phyloP scores from a whole-genome alignment of 2,329 filamentous ascomycete species.

The Cercospora sp. region DNA sequence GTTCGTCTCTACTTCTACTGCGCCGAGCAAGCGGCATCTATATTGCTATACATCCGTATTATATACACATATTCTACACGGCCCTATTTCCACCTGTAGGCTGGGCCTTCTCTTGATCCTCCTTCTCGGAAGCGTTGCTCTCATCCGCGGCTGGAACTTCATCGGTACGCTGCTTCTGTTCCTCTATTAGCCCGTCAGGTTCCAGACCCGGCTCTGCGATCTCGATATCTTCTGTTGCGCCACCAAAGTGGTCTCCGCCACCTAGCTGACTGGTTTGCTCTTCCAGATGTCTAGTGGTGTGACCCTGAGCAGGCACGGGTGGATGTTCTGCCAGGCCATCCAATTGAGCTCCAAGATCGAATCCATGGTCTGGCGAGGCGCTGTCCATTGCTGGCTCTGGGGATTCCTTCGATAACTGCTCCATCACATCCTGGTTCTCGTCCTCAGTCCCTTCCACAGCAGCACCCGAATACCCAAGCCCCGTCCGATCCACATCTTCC shows the following conservation, averaged over 20 bases:
- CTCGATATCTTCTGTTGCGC: conserved; percentile 29
- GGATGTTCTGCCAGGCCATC: conserved; percentile 9
- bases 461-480: not conserved
- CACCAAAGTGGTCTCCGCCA: conserved; percentile 34
- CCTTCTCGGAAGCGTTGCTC: not conserved
- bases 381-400: not conserved
- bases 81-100: not conserved
- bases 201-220: conserved; percentile 28
- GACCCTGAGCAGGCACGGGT: not conserved
- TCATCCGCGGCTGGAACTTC: not conserved
- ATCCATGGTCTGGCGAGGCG: not conserved
- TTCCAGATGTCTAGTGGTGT: conserved; percentile 3
- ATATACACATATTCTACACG: not conserved
- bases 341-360: conserved; percentile 14
- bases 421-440: conserved; percentile 16
- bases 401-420: conserved; percentile 7
- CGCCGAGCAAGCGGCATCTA: not conserved
- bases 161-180: not conserved
- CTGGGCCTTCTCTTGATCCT: too few relatives aligned
- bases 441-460: conserved; percentile 12
- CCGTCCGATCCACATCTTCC: conserved; percentile 36
- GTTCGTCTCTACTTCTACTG: not conserved
- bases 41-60: not conserved
- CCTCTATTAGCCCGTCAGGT: conserved; percentile 7
- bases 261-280: conserved; percentile 28